Evolutionary conservation across 257 asterid species (phyloP), one percentile per base, ranked within the genome.

Genomic region (Nicotiana tabacum): DNA sequence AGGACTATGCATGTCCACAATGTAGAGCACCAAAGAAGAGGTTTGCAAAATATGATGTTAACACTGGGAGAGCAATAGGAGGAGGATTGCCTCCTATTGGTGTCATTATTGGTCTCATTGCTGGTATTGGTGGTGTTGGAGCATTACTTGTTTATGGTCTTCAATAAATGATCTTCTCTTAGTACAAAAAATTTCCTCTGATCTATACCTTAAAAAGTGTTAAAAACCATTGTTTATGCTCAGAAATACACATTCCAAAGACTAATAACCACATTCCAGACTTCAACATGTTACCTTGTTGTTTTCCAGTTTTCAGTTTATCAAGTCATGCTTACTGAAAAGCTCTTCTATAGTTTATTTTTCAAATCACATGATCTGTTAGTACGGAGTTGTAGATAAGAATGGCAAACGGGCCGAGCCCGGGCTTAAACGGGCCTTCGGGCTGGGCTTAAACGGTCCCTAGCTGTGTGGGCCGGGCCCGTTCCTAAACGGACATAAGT

Each of bases 21-120:
- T 96, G 99, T 85, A 86, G 88, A 85, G 99, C 99, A 8, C 98
- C 99, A 29, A 96, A 94, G 92, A 96, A 96, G 95, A 94, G 98
- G 87, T 94, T 96, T 87, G 95, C 97, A 46, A 81, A 83, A 66
- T 96, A 96, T 84, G 99, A 96, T 77, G 99, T 90, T 32, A 89
- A 84, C 51, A 94, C 97, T 7, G 98, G 98, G 12, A 94, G 83
- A 88, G 92, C 99, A 2, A 82, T 89, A 13, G 99, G 99, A 2
- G 99, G 98, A 43, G 98, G 97, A 13, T 77, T 93, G 83, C 99
- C 97, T 29, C 98, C 98, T 0, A 84, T 96, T 86, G 99, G 98
- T 66, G 98, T 94, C 65, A 94, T 96, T 81, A 83, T 92, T 48
- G 98, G 98, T 48, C 97, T 96, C 69, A 21, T 96, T 3, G 91